A percentile compares a stretch with the other conserved stretches of the same genome.
Evolutionary conservation across 371 early-diverging fungal species (phyloP).

Genomic region (Mortierella sp.): DNA sequence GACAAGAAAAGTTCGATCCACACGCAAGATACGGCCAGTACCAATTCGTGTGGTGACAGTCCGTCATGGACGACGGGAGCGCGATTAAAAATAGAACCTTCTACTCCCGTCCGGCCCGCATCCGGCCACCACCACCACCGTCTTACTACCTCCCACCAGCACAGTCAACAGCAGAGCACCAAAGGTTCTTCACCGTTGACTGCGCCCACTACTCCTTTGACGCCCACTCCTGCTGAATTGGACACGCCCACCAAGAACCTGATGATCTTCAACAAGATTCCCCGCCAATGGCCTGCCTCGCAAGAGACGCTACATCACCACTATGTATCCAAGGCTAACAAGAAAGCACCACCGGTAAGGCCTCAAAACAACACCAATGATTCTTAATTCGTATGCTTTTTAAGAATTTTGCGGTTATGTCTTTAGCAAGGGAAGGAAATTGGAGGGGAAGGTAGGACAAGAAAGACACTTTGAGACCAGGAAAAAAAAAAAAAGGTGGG

Average conservation of each 20-base stretch:
- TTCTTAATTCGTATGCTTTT: neutral
- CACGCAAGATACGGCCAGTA: conserved; percentile 10
- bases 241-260: conserved; percentile 51
- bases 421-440: neutral
- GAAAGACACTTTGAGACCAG: neutral
- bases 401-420: neutral
- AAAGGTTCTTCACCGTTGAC: conserved; percentile 28
- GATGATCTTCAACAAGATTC: conserved; percentile 53
- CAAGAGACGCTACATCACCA: conserved; percentile 50
- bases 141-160: neutral
- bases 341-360: conserved; percentile 18
- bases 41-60: conserved; percentile 28
- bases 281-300: conserved; percentile 53
- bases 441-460: neutral
- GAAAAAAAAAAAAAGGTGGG: neutral
- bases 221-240: conserved; percentile 39
- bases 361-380: neutral
- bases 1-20: neutral
- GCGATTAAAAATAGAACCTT: conserved; percentile 38
- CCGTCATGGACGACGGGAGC: conserved; percentile 25
- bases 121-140: neutral
- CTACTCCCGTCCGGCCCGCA: conserved; percentile 26
- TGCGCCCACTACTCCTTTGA: conserved; percentile 34
- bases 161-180: conserved; percentile 16
- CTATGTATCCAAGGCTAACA: conserved; percentile 27